These are phyloP conservation scores for Trichophyton simii DNA, from an alignment of 2,329 filamentous ascomycete species.

Conservation along the genomic window DNA sequence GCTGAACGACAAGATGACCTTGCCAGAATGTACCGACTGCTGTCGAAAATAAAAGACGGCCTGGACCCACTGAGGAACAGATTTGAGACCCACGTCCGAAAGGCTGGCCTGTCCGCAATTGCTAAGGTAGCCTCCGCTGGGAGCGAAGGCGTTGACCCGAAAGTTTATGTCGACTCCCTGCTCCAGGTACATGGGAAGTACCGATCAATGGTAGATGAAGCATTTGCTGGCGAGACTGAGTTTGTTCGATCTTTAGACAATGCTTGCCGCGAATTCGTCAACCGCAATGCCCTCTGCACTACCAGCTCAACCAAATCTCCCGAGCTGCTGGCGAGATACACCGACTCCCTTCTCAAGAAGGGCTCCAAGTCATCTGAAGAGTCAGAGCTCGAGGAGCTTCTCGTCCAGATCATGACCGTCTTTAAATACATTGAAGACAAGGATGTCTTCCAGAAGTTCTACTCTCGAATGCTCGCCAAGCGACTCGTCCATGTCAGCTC, in stretches of 20 bases:
- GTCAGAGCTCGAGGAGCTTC: conserved; percentile 75
- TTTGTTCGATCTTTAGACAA: conserved; percentile 95
- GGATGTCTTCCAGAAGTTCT: conserved; percentile 99
- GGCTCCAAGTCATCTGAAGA: conserved; percentile 78
- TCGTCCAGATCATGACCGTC: conserved; percentile 94
- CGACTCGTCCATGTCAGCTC: conserved; percentile 90
- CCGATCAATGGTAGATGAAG: conserved; percentile 75
- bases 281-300: conserved; percentile 92
- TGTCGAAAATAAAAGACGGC: conserved; percentile 80
- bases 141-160: conserved; percentile 74
- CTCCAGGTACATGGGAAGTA: conserved; percentile 93
- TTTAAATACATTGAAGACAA: conserved; percentile 99
- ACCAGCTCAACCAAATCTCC: conserved; percentile 87
- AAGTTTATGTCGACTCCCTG: conserved; percentile 89
- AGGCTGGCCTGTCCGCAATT: conserved; percentile 75
- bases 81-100: conserved; percentile 87
- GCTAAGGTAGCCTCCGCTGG: conserved; percentile 81
- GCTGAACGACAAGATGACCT: conserved; percentile 93
- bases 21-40: conserved; percentile 86
- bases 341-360: conserved; percentile 84
- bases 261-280: conserved; percentile 94
- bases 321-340: conserved; percentile 88
- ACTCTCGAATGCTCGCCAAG: conserved; percentile 90
- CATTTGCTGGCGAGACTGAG: conserved; percentile 90
- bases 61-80: conserved; percentile 74